phyloP scores from a whole-genome alignment of 768 basidiomycete genomes.

The Mycena galericulata region DNA sequence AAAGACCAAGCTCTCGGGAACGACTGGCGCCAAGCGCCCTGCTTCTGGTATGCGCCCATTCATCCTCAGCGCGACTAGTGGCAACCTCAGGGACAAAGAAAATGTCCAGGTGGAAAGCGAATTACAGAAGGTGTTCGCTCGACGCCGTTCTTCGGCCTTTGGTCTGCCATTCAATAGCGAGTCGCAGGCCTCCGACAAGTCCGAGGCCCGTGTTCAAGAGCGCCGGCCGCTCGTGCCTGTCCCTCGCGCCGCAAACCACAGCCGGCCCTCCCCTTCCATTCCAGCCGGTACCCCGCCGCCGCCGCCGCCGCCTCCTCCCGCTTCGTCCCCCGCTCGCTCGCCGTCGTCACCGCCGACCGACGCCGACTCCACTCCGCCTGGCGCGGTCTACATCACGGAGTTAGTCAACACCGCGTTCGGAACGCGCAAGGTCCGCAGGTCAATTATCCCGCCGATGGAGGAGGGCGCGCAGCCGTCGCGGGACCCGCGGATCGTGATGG shows the following conservation, averaged over 20 bases:
- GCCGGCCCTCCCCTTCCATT: not conserved
- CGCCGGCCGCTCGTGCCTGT: not conserved
- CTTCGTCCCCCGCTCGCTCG: not conserved
- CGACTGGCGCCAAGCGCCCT: not conserved
- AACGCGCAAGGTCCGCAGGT: constrained; percentile 9
- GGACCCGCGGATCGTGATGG: constrained; percentile 14
- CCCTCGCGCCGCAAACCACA: not conserved
- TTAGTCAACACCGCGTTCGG: constrained; percentile 17
- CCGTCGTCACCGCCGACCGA: not conserved
- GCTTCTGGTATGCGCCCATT: not conserved
- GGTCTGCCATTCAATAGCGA: not conserved
- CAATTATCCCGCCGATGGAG: constrained; percentile 8
- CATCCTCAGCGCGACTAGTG: not conserved
- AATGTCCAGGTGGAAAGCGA: not conserved
- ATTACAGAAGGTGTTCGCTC: constrained; percentile 25
- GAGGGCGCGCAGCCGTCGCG: constrained; percentile 13
- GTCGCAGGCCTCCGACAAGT: no score
- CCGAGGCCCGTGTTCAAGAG: not conserved
- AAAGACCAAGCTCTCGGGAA: not conserved
- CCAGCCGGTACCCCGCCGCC: not conserved
- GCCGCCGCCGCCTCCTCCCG: not conserved
- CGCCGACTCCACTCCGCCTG: constrained; percentile 7
- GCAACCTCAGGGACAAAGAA: not conserved
- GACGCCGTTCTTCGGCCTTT: not conserved
- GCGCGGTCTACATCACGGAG: constrained; percentile 14